Evolutionary conservation across 1,284 basidiomycete genomes (phyloP), one percentile per base, ranked within the genome.

Genomic region (Vanrija humicola): DNA sequence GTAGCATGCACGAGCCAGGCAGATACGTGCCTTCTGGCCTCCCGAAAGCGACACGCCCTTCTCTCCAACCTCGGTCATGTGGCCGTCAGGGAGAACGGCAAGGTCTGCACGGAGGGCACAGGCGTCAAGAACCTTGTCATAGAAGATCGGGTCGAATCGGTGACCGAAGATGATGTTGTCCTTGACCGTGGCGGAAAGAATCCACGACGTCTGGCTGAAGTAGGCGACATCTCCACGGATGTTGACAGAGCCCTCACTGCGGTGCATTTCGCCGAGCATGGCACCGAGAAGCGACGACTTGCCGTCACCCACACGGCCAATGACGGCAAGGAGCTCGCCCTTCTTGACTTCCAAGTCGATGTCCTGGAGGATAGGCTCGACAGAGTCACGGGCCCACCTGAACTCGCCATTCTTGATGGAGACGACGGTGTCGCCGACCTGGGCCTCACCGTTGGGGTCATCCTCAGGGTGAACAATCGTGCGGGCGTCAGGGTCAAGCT

Each of bases 121-220:
- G 8, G 92, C 93, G 39, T 71, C 68, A 14, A 73, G 58, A 8
- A 72, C 68, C 53, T 67, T 63, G 58, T 72, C 65, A 54, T 71
- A 71, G 58, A 68, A 73, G 9, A 65, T 79, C 59, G 88, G 86
- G 54, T 96, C 89, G 60, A 88, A 96, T 59, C 86, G 83, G 71
- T 93, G 88, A 8, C 87, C 92, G 77, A 97, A 97, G 38, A 90
- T 69, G 58, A 96, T 95, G 66, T 95, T 96, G 50, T 92, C 89
- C 50, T 86, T 83, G 52, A 95, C 83, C 0, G 88, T 86, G 0
- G 88, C 84, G 2, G 87, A 89, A 71, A 92, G 82, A 49, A 93
- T 84, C 89, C 93, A 97, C 29, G 92, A 89, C 65, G 86, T 88
- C 69, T 97, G 94, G 25, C 86, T 84, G 15, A 90, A 91, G 76